Evolutionary conservation across 148 eudicot genomes (phyloP).

Genomic region (Nyssa sinensis): DNA sequence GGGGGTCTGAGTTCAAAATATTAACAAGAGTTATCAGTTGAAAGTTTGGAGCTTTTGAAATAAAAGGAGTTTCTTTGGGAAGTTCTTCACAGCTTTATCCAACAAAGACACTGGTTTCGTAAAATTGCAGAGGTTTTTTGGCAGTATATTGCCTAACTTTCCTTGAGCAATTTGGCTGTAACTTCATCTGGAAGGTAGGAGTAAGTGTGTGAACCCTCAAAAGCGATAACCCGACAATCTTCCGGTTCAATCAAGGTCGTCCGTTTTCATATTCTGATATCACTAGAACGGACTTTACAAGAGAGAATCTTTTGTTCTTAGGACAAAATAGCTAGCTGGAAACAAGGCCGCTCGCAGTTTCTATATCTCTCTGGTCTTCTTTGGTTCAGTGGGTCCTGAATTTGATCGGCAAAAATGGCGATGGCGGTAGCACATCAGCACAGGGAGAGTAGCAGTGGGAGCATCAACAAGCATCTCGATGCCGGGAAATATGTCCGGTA

Average conservation of each 20-base stretch:
- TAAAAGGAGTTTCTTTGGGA: background rate
- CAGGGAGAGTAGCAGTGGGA: constrained; percentile 57
- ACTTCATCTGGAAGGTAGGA: background rate
- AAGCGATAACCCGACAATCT: no score
- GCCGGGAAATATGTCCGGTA: constrained; percentile 81
- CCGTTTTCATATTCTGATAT: constrained; percentile 11
- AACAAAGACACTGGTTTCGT: background rate
- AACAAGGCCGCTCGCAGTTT: background rate
- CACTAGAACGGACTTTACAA: constrained; percentile 1
- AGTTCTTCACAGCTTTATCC: constrained; percentile 1
- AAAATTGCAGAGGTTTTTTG: background rate
- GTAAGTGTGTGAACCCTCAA: no score
- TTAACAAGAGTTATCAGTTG: background rate
- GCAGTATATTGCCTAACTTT: background rate
- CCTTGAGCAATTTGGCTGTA: constrained; percentile 1
- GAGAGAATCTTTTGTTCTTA: background rate
- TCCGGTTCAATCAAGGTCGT: no score
- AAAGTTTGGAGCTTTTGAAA: constrained; percentile 6
- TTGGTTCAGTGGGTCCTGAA: background rate
- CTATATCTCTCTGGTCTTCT: constrained; percentile 10
- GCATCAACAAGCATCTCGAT: constrained; percentile 45
- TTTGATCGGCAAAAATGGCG: constrained; percentile 45
- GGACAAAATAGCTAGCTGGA: constrained; percentile 11
- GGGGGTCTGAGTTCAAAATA: background rate
- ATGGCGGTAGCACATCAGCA: constrained; percentile 65